A percentile compares a stretch with the other conserved stretches of the same genome.
phyloP scores from a whole-genome alignment of 164 flowering plant genomes.

The Aristolochia fimbriata region DNA sequence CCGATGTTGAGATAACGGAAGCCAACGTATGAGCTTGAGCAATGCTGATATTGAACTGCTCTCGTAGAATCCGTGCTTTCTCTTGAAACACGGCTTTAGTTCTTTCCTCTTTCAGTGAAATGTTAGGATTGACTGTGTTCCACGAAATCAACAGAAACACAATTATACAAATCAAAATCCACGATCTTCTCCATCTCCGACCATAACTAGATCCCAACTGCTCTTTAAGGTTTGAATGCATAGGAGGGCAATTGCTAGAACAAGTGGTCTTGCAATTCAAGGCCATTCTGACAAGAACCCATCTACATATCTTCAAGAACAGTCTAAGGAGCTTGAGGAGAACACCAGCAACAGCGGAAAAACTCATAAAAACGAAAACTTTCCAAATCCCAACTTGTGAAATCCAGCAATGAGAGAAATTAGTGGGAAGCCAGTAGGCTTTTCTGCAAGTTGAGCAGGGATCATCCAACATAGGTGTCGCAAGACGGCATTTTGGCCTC shows the following conservation, averaged over 20 bases:
- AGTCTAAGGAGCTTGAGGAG: slow-evolving; percentile 32
- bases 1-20: slow-evolving; percentile 32
- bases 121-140: slow-evolving; percentile 10
- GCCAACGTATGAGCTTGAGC: slow-evolving; percentile 35
- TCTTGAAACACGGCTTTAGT: slow-evolving; percentile 14
- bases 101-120: slow-evolving; percentile 13
- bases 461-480: too few species aligned
- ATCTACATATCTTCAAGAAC: slow-evolving; percentile 34
- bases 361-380: slow-evolving; percentile 11
- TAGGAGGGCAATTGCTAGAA: slow-evolving; percentile 21
- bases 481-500: too few species aligned
- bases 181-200: slow-evolving; percentile 33
- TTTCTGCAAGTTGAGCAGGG: too few species aligned
- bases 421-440: neutral
- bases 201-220: slow-evolving; percentile 15
- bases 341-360: slow-evolving; percentile 25
- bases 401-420: neutral
- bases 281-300: slow-evolving; percentile 51
- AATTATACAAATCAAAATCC: slow-evolving; percentile 20
- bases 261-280: slow-evolving; percentile 33
- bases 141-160: slow-evolving; percentile 26
- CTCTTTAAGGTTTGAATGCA: slow-evolving; percentile 31
- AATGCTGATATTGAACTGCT: slow-evolving; percentile 46
- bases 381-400: neutral
- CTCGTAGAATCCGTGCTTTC: slow-evolving; percentile 22